These are phyloP conservation scores for Metarhizium robertsii DNA, from an alignment of 2,329 filamentous ascomycete genomes.

Conservation along the genomic window DNA sequence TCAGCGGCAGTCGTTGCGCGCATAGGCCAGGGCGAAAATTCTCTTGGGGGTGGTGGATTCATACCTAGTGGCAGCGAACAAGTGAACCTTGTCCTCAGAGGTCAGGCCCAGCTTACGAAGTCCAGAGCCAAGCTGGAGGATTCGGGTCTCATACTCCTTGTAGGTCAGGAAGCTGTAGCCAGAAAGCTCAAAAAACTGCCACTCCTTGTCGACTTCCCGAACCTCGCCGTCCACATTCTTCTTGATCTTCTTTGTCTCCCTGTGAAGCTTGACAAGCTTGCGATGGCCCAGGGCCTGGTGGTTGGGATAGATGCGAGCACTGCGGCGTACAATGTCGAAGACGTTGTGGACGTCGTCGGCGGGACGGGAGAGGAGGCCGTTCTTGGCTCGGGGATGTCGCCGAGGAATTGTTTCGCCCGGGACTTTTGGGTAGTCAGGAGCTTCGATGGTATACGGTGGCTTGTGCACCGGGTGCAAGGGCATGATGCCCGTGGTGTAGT, in stretches of 20 bases:
- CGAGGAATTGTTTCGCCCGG: constrained; percentile 79
- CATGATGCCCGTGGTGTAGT: constrained; percentile 34
- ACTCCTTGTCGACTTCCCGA: constrained; percentile 77
- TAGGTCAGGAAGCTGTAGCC: constrained; percentile 70
- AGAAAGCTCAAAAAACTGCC: constrained; percentile 81
- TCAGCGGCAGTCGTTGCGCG: not conserved
- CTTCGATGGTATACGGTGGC: constrained; percentile 68
- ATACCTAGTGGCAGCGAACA: constrained; percentile 77
- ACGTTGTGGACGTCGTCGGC: constrained; percentile 64
- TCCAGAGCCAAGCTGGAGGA: constrained; percentile 61
- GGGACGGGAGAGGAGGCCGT: constrained; percentile 58
- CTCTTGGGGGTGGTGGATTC: constrained; percentile 12
- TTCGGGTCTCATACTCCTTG: constrained; percentile 64
- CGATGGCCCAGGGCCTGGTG: constrained; percentile 61
- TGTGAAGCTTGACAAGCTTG: constrained; percentile 66
- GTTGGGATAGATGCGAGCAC: constrained; percentile 53
- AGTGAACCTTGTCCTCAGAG: constrained; percentile 60
- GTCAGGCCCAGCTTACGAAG: constrained; percentile 65
- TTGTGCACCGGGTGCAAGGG: constrained; percentile 54
- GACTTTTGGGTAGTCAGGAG: constrained; percentile 55
- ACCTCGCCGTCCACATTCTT: constrained; percentile 78
- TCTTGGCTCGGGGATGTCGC: constrained; percentile 60
- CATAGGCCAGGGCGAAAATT: not conserved
- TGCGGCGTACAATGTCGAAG: constrained; percentile 67
- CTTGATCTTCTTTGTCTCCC: constrained; percentile 81